These are phyloP conservation scores for Pycnococcus provasolii DNA, from an alignment of 139 green algal genomes.

Conservation along the genomic window DNA sequence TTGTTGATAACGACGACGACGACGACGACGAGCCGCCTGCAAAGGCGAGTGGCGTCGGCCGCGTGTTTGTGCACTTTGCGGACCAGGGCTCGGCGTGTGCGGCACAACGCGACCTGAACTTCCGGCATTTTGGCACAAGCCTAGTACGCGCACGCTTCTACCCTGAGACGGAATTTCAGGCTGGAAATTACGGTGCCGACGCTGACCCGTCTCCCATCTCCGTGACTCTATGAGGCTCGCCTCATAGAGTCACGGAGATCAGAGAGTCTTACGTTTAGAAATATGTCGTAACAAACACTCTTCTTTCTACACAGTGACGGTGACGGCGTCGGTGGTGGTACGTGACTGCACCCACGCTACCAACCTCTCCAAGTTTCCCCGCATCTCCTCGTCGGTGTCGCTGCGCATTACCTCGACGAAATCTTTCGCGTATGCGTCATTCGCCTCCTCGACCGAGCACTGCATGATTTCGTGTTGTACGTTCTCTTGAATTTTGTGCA, in stretches of 20 bases:
- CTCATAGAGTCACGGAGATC: too few relatives aligned
- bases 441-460: conserved; percentile 82
- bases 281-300: too few relatives aligned
- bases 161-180: conserved; percentile 31
- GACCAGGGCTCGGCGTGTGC: background rate
- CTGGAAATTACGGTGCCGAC: too few relatives aligned
- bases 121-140: background rate
- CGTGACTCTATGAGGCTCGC: too few relatives aligned
- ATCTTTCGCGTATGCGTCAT: conserved; percentile 81
- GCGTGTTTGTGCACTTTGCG: background rate
- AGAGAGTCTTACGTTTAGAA: too few relatives aligned
- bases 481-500: conserved; percentile 85
- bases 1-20: too few relatives aligned
- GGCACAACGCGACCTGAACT: background rate
- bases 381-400: conserved; percentile 85
- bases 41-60: background rate
- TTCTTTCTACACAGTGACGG: too few relatives aligned
- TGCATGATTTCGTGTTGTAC: conserved; percentile 93
- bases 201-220: too few relatives aligned
- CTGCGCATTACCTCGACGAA: conserved; percentile 68
- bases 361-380: conserved; percentile 69
- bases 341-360: conserved; percentile 41
- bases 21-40: background rate
- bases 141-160: conserved; percentile 9
- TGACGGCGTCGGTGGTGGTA: too few relatives aligned